Conservation (phyloP, 805 yeast species). For the Saitoella complicata region DNA sequence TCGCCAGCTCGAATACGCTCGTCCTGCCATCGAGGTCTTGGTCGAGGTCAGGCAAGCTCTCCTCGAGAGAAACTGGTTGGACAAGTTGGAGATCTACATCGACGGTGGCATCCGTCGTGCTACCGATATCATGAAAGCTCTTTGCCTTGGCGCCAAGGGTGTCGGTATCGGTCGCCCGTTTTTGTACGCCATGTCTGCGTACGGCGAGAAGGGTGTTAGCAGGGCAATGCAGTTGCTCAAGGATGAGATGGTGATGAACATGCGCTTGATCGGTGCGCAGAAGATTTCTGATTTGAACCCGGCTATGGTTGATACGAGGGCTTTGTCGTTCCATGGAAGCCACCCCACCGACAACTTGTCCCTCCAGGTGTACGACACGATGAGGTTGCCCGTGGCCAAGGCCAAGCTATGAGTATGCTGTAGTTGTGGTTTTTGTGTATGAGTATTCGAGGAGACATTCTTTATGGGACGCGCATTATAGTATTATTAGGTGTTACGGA, state of each 20-base stretch:
- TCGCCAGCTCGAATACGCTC: slow-evolving; percentile 66
- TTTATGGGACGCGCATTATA: no score
- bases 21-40: slow-evolving; percentile 55
- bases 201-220: slow-evolving; percentile 59
- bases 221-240: slow-evolving; percentile 50
- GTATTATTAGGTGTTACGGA: no score
- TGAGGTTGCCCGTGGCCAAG: slow-evolving; percentile 38
- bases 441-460: no score
- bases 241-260: slow-evolving; percentile 57
- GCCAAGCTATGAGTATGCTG: slow-evolving; percentile 13
- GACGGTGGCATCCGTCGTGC: slow-evolving; percentile 73
- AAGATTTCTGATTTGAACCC: slow-evolving; percentile 44
- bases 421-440: no score
- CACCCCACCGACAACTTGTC: slow-evolving; percentile 44
- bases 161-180: slow-evolving; percentile 66
- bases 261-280: slow-evolving; percentile 65
- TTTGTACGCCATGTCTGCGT: slow-evolving; percentile 60
- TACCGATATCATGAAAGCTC: slow-evolving; percentile 59
- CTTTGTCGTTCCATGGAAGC: slow-evolving; percentile 23
- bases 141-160: slow-evolving; percentile 62
- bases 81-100: slow-evolving; percentile 44
- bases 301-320: slow-evolving; percentile 40
- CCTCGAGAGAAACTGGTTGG: slow-evolving; percentile 17
- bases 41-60: slow-evolving; percentile 49
- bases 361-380: slow-evolving; percentile 37